A percentile compares a stretch with the other conserved stretches of the same genome.
These are phyloP conservation scores for Colletotrichum salicis DNA, from an alignment of 2,329 filamentous ascomycete species.

Conservation along the genomic window DNA sequence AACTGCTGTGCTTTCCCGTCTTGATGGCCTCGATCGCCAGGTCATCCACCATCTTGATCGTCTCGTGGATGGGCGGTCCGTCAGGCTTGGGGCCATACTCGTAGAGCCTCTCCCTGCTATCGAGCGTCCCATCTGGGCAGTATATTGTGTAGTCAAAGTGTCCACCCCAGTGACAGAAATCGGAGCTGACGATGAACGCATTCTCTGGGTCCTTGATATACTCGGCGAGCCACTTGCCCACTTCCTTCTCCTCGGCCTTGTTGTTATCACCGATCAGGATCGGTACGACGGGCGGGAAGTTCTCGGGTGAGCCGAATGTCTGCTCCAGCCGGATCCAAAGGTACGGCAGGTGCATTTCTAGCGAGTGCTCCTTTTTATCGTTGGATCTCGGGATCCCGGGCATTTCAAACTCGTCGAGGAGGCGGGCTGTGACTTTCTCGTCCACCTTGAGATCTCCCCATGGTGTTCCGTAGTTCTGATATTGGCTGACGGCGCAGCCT, in stretches of 20 bases:
- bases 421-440: slow-evolving; percentile 56
- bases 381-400: slow-evolving; percentile 70
- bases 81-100: slow-evolving; percentile 47
- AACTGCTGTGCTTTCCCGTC: slow-evolving; percentile 76
- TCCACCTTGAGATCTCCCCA: slow-evolving; percentile 78
- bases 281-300: slow-evolving; percentile 82
- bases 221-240: slow-evolving; percentile 78
- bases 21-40: slow-evolving; percentile 87
- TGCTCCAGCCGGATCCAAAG: slow-evolving; percentile 79
- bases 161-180: slow-evolving; percentile 96
- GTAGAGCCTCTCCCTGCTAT: slow-evolving; percentile 51
- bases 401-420: slow-evolving; percentile 54
- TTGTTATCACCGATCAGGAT: slow-evolving; percentile 85
- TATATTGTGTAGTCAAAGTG: slow-evolving; percentile 89
- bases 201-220: slow-evolving; percentile 81
- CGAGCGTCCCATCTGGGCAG: slow-evolving; percentile 54
- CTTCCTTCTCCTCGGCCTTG: slow-evolving; percentile 70
- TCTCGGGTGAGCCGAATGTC: slow-evolving; percentile 58
- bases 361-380: slow-evolving; percentile 88
- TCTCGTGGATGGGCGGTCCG: slow-evolving; percentile 77
- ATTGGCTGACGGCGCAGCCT: slow-evolving; percentile 80
- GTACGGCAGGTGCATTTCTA: slow-evolving; percentile 97
- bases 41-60: slow-evolving; percentile 82
- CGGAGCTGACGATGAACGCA: slow-evolving; percentile 89
- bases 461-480: slow-evolving; percentile 77